phyloP scores from a whole-genome alignment of 257 asterid genomes.

The Solanum phureja region DNA sequence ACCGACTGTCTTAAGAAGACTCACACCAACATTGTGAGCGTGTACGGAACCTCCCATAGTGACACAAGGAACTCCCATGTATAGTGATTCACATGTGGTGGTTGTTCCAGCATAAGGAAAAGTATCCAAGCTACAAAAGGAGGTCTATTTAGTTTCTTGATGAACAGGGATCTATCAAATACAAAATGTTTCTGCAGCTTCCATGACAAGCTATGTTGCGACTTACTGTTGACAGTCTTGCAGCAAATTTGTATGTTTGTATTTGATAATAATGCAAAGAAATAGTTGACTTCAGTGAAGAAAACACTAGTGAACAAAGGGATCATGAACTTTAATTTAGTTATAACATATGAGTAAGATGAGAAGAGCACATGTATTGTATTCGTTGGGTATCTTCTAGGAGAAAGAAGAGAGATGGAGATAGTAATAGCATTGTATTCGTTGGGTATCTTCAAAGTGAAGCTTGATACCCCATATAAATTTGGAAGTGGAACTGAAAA shows the following conservation, averaged over 20 bases:
- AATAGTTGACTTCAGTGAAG: neutral
- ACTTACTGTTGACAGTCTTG: neutral
- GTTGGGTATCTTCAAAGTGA: neutral
- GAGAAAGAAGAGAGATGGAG: neutral
- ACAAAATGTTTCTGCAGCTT: neutral
- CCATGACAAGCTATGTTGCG: neutral
- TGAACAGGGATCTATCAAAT: neutral
- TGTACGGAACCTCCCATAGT: constrained; percentile 93
- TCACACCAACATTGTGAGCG: constrained; percentile 95
- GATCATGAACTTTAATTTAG: neutral
- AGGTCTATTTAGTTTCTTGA: neutral
- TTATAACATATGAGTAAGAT: neutral
- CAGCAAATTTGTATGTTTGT: neutral
- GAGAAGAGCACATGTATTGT: neutral
- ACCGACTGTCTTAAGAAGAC: constrained; percentile 85
- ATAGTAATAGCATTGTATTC: neutral
- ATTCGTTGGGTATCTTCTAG: neutral
- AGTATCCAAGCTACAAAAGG: constrained; percentile 75
- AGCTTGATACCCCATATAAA: neutral
- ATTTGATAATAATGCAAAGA: neutral
- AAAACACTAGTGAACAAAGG: neutral
- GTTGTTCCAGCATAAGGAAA: constrained; percentile 99
- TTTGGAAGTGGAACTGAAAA: neutral
- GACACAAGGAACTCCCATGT: constrained; percentile 99
- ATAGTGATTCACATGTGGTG: constrained; percentile 94